Evolutionary conservation across 2,329 filamentous ascomycete genomes (phyloP).

Genomic region (Penicillium olsonii): DNA sequence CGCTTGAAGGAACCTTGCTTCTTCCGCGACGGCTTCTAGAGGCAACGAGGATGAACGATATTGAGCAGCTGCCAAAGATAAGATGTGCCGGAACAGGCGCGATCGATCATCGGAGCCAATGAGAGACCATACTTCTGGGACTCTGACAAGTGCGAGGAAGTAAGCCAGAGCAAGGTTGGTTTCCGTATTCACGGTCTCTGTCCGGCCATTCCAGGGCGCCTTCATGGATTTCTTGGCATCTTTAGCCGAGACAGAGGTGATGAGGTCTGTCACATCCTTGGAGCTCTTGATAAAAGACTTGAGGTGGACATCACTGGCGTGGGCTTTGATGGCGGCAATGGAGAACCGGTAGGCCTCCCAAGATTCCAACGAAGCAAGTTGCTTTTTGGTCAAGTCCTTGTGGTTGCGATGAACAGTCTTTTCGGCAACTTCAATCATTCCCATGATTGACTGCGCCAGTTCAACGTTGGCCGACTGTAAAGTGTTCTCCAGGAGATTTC

Average conservation of each 20-base stretch:
- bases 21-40: constrained; percentile 28
- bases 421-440: constrained; percentile 31
- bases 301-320: constrained; percentile 21
- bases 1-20: constrained; percentile 37
- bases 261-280: constrained; percentile 27
- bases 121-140: constrained; percentile 31
- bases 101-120: constrained; percentile 34
- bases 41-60: constrained; percentile 25
- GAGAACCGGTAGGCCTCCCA: constrained; percentile 41
- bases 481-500: constrained; percentile 35
- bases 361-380: constrained; percentile 35
- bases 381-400: constrained; percentile 24
- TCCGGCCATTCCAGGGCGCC: constrained; percentile 41
- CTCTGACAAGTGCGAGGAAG: constrained; percentile 34
- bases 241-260: constrained; percentile 24
- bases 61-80: constrained; percentile 34
- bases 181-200: constrained; percentile 35
- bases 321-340: constrained; percentile 28
- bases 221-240: constrained; percentile 28
- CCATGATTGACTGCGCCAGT: constrained; percentile 21
- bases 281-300: constrained; percentile 27
- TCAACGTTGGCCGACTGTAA: constrained; percentile 22
- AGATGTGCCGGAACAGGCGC: constrained; percentile 35
- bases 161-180: constrained; percentile 36
- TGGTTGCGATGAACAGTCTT: constrained; percentile 33